Evolutionary conservation across 345 rosid genomes (phyloP).

Genomic region (Syzygium aqueum): DNA sequence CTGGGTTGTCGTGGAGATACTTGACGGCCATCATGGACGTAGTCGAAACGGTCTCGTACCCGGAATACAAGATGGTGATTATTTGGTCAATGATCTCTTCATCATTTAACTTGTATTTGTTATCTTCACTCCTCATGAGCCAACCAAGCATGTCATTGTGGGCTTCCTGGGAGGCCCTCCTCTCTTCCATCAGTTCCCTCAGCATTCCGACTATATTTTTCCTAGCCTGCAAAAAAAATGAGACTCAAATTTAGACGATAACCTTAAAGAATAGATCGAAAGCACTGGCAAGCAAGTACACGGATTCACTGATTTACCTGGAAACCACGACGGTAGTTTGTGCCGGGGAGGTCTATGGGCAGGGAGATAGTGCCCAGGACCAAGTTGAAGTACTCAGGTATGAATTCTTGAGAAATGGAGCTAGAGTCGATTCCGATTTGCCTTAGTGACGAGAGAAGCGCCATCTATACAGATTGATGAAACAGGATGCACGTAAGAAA

Average conservation of each 20-base stretch:
- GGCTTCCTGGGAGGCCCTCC: slow-evolving; percentile 37
- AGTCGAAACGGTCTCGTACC: slow-evolving; percentile 81
- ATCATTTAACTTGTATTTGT: slow-evolving; percentile 33
- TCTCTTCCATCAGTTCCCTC: slow-evolving; percentile 36
- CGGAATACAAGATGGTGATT: slow-evolving; percentile 68
- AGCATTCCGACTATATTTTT: slow-evolving; percentile 38
- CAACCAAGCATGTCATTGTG: slow-evolving; percentile 60
- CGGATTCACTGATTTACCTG: slow-evolving; percentile 25
- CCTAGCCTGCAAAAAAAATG: slow-evolving; percentile 48
- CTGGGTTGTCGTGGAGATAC: slow-evolving; percentile 75
- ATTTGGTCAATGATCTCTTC: slow-evolving; percentile 78
- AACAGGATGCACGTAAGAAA: background rate
- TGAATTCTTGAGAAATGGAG: slow-evolving; percentile 27
- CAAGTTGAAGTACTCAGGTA: slow-evolving; percentile 67
- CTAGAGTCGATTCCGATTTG: slow-evolving; percentile 44
- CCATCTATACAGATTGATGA: slow-evolving; percentile 38
- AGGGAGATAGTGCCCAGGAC: slow-evolving; percentile 69
- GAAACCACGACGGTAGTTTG: slow-evolving; percentile 49
- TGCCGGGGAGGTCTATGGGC: slow-evolving; percentile 65
- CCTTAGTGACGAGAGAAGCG: slow-evolving; percentile 57
- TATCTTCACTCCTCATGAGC: slow-evolving; percentile 50
- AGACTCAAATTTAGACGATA: background rate
- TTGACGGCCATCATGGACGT: slow-evolving; percentile 91
- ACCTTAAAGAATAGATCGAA: background rate
- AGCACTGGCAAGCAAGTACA: background rate